Conservation (phyloP, 805 yeast species). For the Yarrowia sp. region DNA sequence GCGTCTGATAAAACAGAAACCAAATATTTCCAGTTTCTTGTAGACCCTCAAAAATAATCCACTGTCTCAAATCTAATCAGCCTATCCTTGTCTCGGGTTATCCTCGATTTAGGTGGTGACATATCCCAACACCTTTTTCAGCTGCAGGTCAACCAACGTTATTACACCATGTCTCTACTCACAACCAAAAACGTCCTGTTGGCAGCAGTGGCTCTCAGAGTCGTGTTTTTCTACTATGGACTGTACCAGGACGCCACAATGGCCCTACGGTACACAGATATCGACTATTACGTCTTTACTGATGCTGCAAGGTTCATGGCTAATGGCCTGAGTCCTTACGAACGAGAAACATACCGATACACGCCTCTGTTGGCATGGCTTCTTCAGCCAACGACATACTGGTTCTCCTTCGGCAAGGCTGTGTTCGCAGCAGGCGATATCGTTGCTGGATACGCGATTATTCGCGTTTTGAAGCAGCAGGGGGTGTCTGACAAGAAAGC, state of each 20-base stretch:
- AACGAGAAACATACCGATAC: conserved; percentile 85
- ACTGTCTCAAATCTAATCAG: background rate
- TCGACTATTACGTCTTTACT: conserved; percentile 89
- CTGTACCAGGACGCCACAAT: conserved; percentile 78
- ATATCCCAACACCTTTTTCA: conserved; percentile 1
- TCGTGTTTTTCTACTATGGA: conserved; percentile 73
- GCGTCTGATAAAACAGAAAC: no score
- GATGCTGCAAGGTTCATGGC: conserved; percentile 81
- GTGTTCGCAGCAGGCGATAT: conserved; percentile 77
- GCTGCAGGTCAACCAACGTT: conserved; percentile 1
- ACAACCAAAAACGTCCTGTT: conserved; percentile 32
- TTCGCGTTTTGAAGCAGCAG: conserved; percentile 43
- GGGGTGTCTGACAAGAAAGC: conserved; percentile 40
- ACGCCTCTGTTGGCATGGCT: conserved; percentile 90
- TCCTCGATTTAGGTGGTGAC: background rate
- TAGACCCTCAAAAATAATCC: background rate
- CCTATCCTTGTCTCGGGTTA: no score
- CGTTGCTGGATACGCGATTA: conserved; percentile 67
- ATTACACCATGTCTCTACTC: conserved; percentile 24
- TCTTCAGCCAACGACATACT: conserved; percentile 60
- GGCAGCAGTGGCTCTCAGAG: conserved; percentile 43
- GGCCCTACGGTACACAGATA: conserved; percentile 86
- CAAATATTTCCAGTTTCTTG: no score
- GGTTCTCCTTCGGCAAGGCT: conserved; percentile 68
- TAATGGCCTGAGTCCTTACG: conserved; percentile 60